Base-by-base conservation (phyloP, 148 eudicot genomes). In the Rheum nobile region DNA sequence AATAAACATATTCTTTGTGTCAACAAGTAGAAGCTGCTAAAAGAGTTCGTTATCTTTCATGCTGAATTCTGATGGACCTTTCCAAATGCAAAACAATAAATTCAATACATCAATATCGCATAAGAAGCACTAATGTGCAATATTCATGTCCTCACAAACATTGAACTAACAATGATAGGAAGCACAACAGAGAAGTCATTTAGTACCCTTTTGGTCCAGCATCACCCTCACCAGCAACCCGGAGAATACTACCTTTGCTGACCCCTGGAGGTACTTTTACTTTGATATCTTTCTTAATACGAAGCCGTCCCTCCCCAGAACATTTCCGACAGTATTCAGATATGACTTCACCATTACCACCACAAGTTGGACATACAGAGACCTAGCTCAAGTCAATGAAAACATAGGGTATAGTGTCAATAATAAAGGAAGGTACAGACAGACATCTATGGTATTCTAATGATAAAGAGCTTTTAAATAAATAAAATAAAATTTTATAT, bases 221-320 rank as follows among this genome's bases (percentile, higher is more conserved):
- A 85, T 95, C 99, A 80, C 99, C 99, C 80, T 95, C 99, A 80
- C 99, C 94, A 78, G 88, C 80, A 69, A 95, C 99, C 79, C 97
- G 90, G 44, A 91, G 96, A 77, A 95, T 87, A 75, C 99, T 95
- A 39, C 99, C 98, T 75, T 86, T 90, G 86, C 87, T 84, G 65
- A 95, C 99, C 77, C 99, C 99, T 32, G 99, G 94, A 71, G 99
- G 99, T 82, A 95, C 86, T 92, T 91, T 91, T 76, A 95, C 90
- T 87, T 91, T 95, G 74, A 95, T 90, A 78, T 88, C 93, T 85
- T 88, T 95, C 82, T 82, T 91, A 44, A 88, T 93, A 72, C 96
- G 90, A 74, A 95, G 73, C 47, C 93, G 89, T 6, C 99, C 99
- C 76, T 87, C 89, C 34, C 99, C 99, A 71, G 96, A 87, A 86